A percentile compares a stretch with the other conserved stretches of the same genome.
Conservation (phyloP, 495 filamentous ascomycete species). For the Penicillium turbatum region DNA sequence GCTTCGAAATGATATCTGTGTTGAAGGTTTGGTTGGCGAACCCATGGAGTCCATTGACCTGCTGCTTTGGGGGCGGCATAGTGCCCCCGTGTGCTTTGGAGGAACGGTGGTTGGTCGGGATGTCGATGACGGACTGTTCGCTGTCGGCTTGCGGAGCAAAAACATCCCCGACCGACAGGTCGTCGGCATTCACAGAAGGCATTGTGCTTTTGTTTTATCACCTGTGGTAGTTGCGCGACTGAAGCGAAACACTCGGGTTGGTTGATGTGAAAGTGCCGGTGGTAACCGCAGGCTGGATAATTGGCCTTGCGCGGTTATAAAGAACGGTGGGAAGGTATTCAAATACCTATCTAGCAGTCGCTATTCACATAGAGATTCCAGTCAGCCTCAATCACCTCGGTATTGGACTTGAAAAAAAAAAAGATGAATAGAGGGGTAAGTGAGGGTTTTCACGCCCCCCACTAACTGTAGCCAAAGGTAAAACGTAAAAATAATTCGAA, state of each 20-base stretch:
- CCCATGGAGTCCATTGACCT: constrained; percentile 6
- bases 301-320: constrained; percentile 23
- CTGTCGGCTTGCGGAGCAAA: constrained; percentile 44
- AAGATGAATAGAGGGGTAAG: constrained; percentile 22
- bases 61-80: constrained; percentile 26
- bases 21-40: constrained; percentile 23
- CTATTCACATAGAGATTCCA: constrained; percentile 7
- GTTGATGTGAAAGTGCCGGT: constrained; percentile 3
- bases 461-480: constrained; percentile 11
- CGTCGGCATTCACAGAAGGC: constrained; percentile 28
- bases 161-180: constrained; percentile 44
- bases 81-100: constrained; percentile 32
- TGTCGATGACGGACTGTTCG: constrained; percentile 25
- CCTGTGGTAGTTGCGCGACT: background rate
- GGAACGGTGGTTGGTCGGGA: constrained; percentile 22
- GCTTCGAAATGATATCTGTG: constrained; percentile 28
- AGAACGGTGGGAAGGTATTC: constrained; percentile 19
- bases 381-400: constrained; percentile 15
- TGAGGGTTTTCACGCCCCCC: constrained; percentile 19
- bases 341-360: constrained; percentile 14
- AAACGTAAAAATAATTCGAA: constrained; percentile 2
- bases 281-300: constrained; percentile 12
- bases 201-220: constrained; percentile 15
- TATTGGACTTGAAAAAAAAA: background rate
- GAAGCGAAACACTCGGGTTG: background rate